phyloP scores from a whole-genome alignment of 2,329 filamentous ascomycete genomes.

The Shiraia bambusicola region DNA sequence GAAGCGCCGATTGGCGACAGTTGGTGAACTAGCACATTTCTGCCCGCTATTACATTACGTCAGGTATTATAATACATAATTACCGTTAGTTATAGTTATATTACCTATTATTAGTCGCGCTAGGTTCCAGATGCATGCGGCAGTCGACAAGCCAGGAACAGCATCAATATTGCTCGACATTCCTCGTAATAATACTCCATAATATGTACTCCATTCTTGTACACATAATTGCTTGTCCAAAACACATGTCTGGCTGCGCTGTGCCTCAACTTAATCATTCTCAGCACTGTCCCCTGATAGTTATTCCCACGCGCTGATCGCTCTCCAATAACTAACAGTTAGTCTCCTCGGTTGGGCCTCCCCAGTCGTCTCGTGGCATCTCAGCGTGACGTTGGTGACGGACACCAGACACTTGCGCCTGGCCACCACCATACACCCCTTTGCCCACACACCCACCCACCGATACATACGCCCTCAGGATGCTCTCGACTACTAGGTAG shows the following conservation, averaged over 20 bases:
- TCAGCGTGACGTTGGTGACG: constrained; percentile 28
- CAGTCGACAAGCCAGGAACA: too few species aligned
- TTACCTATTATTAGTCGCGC: too few species aligned
- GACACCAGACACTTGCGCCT: constrained; percentile 5
- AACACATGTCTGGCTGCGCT: neutral
- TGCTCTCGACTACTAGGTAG: constrained; percentile 37
- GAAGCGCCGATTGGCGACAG: constrained; percentile 26
- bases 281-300: constrained; percentile 16
- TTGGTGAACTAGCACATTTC: constrained; percentile 10
- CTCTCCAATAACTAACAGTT: too few species aligned
- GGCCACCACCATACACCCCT: constrained; percentile 10
- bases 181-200: too few species aligned
- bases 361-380: constrained; percentile 32
- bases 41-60: constrained; percentile 12
- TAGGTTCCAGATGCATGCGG: constrained; percentile 4
- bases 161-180: too few species aligned
- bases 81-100: too few species aligned
- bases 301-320: constrained; percentile 36
- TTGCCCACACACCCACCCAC: constrained; percentile 5
- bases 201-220: too few species aligned
- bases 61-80: too few species aligned
- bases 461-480: constrained; percentile 19
- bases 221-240: too few species aligned
- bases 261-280: constrained; percentile 2
- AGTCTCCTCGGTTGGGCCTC: constrained; percentile 25